Conservation (phyloP, 331 rosid genomes). For the Quercus phellos region DNA sequence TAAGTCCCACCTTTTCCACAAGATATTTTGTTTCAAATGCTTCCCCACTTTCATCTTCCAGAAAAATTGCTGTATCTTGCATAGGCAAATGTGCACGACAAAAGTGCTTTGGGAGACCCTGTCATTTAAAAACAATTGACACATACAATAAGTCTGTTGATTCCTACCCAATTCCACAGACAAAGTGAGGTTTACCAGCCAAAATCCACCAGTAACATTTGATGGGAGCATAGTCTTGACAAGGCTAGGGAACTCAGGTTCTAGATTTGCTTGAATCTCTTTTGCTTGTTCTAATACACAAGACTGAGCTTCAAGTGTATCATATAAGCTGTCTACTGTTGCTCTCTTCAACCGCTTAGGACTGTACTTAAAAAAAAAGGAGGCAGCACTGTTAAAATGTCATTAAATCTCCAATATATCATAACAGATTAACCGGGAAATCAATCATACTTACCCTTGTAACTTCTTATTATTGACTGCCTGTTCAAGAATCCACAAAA, state of each 20-base stretch:
- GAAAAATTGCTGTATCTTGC: slow-evolving; percentile 27
- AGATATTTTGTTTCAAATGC: slow-evolving; percentile 37
- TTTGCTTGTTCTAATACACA: slow-evolving; percentile 32
- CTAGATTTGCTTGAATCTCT: slow-evolving; percentile 39
- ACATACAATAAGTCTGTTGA: background rate
- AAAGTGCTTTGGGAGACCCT: slow-evolving; percentile 55
- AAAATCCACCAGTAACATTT: slow-evolving; percentile 51
- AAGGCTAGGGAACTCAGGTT: slow-evolving; percentile 33
- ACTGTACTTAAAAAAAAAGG: slow-evolving; percentile 15
- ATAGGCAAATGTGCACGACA: slow-evolving; percentile 46
- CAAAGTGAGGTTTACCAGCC: slow-evolving; percentile 45
- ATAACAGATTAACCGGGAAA: background rate
- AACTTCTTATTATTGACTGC: slow-evolving; percentile 2
- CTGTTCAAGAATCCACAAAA: slow-evolving; percentile 22
- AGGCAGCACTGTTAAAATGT: too few relatives aligned
- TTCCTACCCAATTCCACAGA: background rate
- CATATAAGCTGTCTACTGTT: slow-evolving; percentile 2
- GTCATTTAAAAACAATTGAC: slow-evolving; percentile 13
- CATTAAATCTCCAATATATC: too few relatives aligned
- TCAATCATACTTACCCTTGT: slow-evolving; percentile 19
- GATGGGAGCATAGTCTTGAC: slow-evolving; percentile 48
- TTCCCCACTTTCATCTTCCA: slow-evolving; percentile 56
- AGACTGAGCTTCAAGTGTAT: slow-evolving; percentile 2
- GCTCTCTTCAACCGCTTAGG: slow-evolving; percentile 16
- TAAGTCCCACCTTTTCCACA: slow-evolving; percentile 40